A percentile compares a stretch with the other conserved stretches of the same genome.
These are phyloP conservation scores for Fusarium pilosicola DNA, from an alignment of 2,329 filamentous ascomycete genomes.

Conservation along the genomic window DNA sequence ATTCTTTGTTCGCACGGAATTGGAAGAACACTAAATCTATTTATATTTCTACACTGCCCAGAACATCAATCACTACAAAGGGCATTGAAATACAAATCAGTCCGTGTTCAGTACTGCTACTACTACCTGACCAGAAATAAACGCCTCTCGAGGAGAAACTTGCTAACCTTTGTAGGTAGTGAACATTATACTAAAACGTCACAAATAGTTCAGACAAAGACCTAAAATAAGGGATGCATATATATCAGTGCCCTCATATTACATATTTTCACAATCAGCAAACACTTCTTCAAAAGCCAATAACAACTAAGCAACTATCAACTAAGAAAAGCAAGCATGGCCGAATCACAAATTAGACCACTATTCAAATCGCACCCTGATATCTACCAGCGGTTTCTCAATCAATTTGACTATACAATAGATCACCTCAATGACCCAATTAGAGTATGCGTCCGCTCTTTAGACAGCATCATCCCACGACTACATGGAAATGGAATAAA, in stretches of 20 bases:
- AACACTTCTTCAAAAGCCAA: rapidly evolving
- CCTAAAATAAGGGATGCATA: neutral
- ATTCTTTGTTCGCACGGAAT: neutral
- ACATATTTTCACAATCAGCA: rapidly evolving
- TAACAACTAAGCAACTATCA: neutral
- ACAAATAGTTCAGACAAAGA: neutral
- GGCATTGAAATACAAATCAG: rapidly evolving
- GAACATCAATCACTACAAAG: rapidly evolving
- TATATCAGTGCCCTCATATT: rapidly evolving
- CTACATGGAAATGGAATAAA: neutral
- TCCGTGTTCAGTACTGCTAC: rapidly evolving
- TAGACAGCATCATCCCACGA: neutral
- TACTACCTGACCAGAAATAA: neutral
- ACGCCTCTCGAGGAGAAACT: rapidly evolving
- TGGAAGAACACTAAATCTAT: neutral
- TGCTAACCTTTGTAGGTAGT: rapidly evolving
- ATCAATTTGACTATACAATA: neutral
- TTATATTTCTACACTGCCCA: rapidly evolving
- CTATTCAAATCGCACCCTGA: neutral
- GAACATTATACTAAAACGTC: rapidly evolving
- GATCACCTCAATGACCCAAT: neutral
- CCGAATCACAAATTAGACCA: neutral
- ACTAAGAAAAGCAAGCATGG: rapidly evolving
- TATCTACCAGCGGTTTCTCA: neutral
- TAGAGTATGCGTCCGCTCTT: neutral